A percentile compares a stretch with the other conserved stretches of the same genome.
Evolutionary conservation across 345 rosid genomes (phyloP).

Genomic region (Melastoma malabathricum): DNA sequence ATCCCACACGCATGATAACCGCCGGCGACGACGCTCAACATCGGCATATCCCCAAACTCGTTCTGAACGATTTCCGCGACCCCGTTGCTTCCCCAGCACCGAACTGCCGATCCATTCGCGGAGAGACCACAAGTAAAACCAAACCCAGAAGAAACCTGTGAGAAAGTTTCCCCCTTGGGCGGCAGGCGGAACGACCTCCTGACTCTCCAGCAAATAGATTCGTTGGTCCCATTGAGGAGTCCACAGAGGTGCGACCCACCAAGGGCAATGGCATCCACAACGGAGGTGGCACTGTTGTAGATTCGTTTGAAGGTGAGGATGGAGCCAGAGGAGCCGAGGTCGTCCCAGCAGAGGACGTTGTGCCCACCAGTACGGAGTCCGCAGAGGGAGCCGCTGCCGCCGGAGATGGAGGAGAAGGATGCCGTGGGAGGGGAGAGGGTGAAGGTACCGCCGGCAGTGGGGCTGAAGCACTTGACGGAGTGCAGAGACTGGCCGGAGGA

Average conservation of each 20-base stretch:
- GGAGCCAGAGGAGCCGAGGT: not conserved
- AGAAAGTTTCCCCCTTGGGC: conserved; percentile 13
- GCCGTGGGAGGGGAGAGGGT: conserved; percentile 15
- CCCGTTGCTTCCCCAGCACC: conserved; percentile 21
- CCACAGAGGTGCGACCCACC: conserved; percentile 25
- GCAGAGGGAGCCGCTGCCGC: conserved; percentile 19
- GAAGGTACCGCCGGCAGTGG: conserved; percentile 1
- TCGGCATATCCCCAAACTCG: conserved; percentile 12
- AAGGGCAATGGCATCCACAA: conserved; percentile 14
- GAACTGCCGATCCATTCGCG: conserved; percentile 4
- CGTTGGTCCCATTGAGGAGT: conserved; percentile 6
- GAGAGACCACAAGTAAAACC: conserved; percentile 30
- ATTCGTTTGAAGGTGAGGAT: conserved; percentile 11
- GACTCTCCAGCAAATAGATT: conserved; percentile 21
- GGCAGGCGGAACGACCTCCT: conserved; percentile 12
- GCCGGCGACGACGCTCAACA: conserved; percentile 17
- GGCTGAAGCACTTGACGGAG: conserved; percentile 13
- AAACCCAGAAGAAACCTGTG: conserved; percentile 23
- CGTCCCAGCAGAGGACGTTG: conserved; percentile 27
- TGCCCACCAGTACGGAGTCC: conserved; percentile 26
- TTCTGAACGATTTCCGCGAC: conserved; percentile 8
- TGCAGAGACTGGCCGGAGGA: conserved; percentile 10
- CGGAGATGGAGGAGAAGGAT: conserved; percentile 28
- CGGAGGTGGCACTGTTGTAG: conserved; percentile 10
- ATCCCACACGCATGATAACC: conserved; percentile 25